A percentile compares a stretch with the other conserved stretches of the same genome.
Conservation (phyloP, 768 basidiomycete genomes). For the Naganishia vishniacii region DNA sequence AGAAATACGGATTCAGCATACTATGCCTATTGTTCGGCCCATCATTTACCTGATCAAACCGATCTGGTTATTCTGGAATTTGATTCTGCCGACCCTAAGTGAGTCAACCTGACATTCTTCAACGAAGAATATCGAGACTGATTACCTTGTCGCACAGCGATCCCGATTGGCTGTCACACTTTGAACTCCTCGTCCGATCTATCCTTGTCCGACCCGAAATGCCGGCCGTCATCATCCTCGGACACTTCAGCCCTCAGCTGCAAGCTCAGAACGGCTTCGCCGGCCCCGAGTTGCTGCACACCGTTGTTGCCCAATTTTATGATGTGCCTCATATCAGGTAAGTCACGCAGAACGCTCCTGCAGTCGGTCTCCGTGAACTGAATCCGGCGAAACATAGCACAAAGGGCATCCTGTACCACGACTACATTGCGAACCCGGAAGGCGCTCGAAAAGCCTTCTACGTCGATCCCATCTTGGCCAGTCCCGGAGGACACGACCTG, state of each 20-base stretch:
- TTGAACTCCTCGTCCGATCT: slow-evolving; percentile 87
- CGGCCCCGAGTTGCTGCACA: slow-evolving; percentile 86
- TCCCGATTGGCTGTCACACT: slow-evolving; percentile 67
- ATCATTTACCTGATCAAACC: slow-evolving; percentile 87
- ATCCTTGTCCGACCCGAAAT: slow-evolving; percentile 81
- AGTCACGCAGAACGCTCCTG: slow-evolving; percentile 24
- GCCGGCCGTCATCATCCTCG: slow-evolving; percentile 89
- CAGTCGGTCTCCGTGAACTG: background rate
- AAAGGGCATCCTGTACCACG: slow-evolving; percentile 73
- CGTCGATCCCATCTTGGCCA: slow-evolving; percentile 77
- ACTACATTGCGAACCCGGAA: slow-evolving; percentile 69
- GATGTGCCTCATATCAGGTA: slow-evolving; percentile 85
- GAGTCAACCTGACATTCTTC: slow-evolving; percentile 47
- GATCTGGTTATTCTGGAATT: slow-evolving; percentile 95
- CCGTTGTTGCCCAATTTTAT: slow-evolving; percentile 89
- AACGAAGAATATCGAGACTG: background rate
- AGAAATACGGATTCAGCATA: slow-evolving; percentile 85
- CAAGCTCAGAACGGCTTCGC: slow-evolving; percentile 73
- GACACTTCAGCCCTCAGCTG: slow-evolving; percentile 84
- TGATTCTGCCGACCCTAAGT: slow-evolving; percentile 83
- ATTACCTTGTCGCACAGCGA: slow-evolving; percentile 54
- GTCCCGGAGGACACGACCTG: slow-evolving; percentile 69
- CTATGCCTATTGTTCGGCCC: slow-evolving; percentile 86
- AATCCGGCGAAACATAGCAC: slow-evolving; percentile 52
- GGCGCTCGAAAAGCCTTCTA: slow-evolving; percentile 65